Conservation (phyloP, 202 grass and related monocot genomes). For the Zoysia matrella region DNA sequence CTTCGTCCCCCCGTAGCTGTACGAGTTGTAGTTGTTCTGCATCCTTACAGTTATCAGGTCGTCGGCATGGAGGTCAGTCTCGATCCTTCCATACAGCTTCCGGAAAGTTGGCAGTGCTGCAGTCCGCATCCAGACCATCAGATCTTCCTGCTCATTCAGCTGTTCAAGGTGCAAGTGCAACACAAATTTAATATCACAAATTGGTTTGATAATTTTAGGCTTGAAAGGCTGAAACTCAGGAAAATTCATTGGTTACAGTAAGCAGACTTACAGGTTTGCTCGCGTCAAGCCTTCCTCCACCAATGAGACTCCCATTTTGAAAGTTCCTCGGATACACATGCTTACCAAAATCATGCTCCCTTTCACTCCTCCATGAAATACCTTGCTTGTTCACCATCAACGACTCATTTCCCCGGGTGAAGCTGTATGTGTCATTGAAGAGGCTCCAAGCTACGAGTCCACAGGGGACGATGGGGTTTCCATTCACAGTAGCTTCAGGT, state of each 20-base stretch:
- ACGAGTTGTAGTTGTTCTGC: conserved; percentile 72
- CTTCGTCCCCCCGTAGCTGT: conserved; percentile 69
- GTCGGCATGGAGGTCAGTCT: conserved; percentile 50
- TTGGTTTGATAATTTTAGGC: too few relatives aligned
- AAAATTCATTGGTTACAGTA: neutral
- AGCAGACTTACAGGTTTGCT: conserved; percentile 49
- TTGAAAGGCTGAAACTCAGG: too few relatives aligned
- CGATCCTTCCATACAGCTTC: conserved; percentile 67
- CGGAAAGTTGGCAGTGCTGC: conserved; percentile 77
- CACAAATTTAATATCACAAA: neutral
- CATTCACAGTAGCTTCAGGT: conserved; percentile 54
- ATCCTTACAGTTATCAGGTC: conserved; percentile 56
- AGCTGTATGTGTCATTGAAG: conserved; percentile 77
- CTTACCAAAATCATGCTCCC: conserved; percentile 55
- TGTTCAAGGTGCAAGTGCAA: conserved; percentile 27
- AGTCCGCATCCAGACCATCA: conserved; percentile 82
- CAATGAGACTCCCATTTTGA: conserved; percentile 58
- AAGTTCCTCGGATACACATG: conserved; percentile 70
- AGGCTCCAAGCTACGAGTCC: conserved; percentile 76
- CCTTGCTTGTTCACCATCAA: conserved; percentile 56
- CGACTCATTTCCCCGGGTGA: conserved; percentile 32
- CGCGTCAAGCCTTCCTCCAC: conserved; percentile 57
- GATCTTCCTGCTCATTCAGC: conserved; percentile 67
- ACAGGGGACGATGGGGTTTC: conserved; percentile 56
- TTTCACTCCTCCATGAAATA: conserved; percentile 71